A percentile compares a stretch with the other conserved stretches of the same genome.
Evolutionary conservation across 2,329 filamentous ascomycete species (phyloP).

Genomic region (Parascedosporium putredinis): DNA sequence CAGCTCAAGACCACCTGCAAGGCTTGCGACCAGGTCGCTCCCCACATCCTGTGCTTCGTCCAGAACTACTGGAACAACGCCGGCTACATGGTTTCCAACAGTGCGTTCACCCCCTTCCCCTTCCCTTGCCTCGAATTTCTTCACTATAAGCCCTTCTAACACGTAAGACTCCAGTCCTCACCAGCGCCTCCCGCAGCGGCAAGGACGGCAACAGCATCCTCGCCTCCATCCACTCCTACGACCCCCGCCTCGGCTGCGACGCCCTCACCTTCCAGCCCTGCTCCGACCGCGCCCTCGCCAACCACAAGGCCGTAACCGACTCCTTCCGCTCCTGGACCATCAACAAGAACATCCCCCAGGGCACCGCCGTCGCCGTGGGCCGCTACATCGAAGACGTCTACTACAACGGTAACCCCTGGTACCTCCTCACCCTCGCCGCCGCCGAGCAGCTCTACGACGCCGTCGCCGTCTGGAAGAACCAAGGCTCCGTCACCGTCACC

Average conservation of each 20-base stretch:
- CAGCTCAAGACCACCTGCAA: slow-evolving; percentile 49
- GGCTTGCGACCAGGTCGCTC: slow-evolving; percentile 53
- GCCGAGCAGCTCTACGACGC: slow-evolving; percentile 75
- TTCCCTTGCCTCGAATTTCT: neutral
- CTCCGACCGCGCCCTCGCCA: slow-evolving; percentile 57
- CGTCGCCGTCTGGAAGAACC: slow-evolving; percentile 56
- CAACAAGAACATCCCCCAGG: slow-evolving; percentile 53
- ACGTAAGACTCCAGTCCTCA: slow-evolving; percentile 34
- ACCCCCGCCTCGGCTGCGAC: slow-evolving; percentile 55
- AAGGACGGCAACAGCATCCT: slow-evolving; percentile 65
- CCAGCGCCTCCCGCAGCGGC: slow-evolving; percentile 50
- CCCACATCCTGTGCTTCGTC: slow-evolving; percentile 62
- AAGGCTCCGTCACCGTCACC: slow-evolving; percentile 54
- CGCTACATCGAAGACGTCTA: slow-evolving; percentile 66
- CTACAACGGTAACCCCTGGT: slow-evolving; percentile 74
- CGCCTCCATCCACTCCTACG: slow-evolving; percentile 57
- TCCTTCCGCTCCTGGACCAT: slow-evolving; percentile 63
- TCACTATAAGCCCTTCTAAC: neutral
- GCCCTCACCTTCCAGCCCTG: slow-evolving; percentile 69
- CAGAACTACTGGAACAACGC: slow-evolving; percentile 62
- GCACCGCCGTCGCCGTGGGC: slow-evolving; percentile 51
- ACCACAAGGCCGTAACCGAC: slow-evolving; percentile 66
- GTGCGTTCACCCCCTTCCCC: slow-evolving; percentile 16
- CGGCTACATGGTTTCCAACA: slow-evolving; percentile 59
- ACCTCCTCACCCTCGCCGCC: slow-evolving; percentile 63